phyloP scores from a whole-genome alignment of 176 grass and related monocot species.

The Rhynchospora pubera region DNA sequence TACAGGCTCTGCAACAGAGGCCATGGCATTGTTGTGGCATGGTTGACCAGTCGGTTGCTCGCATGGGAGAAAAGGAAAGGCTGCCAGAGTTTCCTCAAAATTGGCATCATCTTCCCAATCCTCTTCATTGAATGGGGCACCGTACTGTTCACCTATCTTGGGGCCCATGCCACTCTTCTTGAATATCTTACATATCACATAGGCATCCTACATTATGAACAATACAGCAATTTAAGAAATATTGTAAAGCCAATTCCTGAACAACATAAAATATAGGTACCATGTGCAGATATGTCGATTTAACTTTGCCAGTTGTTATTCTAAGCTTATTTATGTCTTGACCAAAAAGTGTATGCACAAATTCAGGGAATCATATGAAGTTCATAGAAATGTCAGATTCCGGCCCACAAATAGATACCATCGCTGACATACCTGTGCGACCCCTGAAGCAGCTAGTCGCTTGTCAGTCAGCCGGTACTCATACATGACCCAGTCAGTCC shows the following conservation, averaged over 20 bases:
- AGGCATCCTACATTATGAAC: conserved; percentile 45
- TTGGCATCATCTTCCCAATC: conserved; percentile 58
- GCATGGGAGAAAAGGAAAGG: conserved; percentile 13
- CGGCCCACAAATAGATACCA: not conserved
- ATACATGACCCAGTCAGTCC: conserved; percentile 94
- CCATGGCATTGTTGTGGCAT: not conserved
- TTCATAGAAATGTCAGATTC: not conserved
- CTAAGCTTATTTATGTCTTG: not conserved
- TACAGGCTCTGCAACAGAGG: not conserved
- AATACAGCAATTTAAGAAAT: not conserved
- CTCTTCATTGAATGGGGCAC: conserved; percentile 72
- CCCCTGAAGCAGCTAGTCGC: conserved; percentile 35
- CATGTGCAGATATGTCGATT: not conserved
- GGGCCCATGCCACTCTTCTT: conserved; percentile 88
- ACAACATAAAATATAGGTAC: not conserved
- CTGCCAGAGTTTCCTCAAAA: conserved; percentile 15
- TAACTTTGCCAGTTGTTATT: not conserved
- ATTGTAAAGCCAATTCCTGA: not conserved
- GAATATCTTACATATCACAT: conserved; percentile 84
- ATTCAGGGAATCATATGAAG: too few species aligned
- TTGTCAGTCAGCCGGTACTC: conserved; percentile 65
- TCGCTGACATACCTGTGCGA: conserved; percentile 39
- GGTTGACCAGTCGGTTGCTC: not conserved
- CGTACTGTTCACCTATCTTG: conserved; percentile 87
- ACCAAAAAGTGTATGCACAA: too few species aligned